Evolutionary conservation across 371 early-diverging fungal species (phyloP).

Genomic region (Mycotypha africana): DNA sequence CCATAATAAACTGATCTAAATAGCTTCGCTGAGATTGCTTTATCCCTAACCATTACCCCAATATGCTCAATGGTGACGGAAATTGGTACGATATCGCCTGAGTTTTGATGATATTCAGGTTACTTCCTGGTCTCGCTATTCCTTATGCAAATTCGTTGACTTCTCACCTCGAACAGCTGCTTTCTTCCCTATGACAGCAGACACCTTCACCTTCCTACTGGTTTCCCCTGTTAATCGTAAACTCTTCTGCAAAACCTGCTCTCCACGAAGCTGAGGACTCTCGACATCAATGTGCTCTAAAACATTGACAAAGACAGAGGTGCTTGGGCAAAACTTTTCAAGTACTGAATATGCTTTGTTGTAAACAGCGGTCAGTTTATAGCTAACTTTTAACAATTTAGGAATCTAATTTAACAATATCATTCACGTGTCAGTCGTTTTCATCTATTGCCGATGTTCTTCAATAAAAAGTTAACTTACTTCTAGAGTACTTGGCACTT

Average conservation of each 20-base stretch:
- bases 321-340: constrained; percentile 16
- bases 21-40: constrained; percentile 16
- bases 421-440: constrained; percentile 2
- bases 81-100: constrained; percentile 39
- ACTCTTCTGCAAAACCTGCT: constrained; percentile 13
- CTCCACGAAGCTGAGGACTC: constrained; percentile 16
- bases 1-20: constrained; percentile 19
- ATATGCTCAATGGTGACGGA: constrained; percentile 27
- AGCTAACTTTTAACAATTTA: constrained; percentile 23
- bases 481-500: constrained; percentile 36
- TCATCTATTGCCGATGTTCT: too few species aligned
- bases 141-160: too few species aligned
- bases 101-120: not conserved
- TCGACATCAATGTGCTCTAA: constrained; percentile 39
- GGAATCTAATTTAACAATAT: constrained; percentile 14
- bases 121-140: too few species aligned
- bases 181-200: constrained; percentile 23
- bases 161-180: constrained; percentile 39
- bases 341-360: constrained; percentile 14
- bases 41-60: constrained; percentile 16
- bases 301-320: constrained; percentile 20
- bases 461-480: too few species aligned
- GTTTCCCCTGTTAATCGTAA: constrained; percentile 11
- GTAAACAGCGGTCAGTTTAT: constrained; percentile 24
- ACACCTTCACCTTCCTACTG: constrained; percentile 15